phyloP scores from a whole-genome alignment of 441 rosid genomes.

The Arabidopsis lyrata region DNA sequence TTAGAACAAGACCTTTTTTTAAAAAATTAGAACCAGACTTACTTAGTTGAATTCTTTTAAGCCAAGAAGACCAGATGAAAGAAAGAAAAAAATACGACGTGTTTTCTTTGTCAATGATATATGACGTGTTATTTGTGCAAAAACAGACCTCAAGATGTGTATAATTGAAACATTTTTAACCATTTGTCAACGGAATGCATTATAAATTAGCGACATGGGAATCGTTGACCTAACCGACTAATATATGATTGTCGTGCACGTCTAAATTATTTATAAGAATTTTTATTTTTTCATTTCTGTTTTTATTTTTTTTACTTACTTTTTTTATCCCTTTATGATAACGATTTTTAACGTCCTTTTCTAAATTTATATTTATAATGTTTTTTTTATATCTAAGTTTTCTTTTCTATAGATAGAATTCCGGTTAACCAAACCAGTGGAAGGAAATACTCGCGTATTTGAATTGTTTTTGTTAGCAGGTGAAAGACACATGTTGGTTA shows the following conservation, averaged over 20 bases:
- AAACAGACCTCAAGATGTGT: background rate
- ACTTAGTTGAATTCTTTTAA: background rate
- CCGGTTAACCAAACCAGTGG: background rate
- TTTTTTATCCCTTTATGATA: background rate
- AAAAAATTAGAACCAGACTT: background rate
- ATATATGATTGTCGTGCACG: slow-evolving; percentile 37
- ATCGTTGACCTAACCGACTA: slow-evolving; percentile 33
- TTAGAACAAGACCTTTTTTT: background rate
- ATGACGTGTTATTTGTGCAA: slow-evolving; percentile 23
- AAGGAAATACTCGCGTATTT: background rate
- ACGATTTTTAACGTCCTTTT: background rate
- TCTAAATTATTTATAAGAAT: background rate
- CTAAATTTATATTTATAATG: too few relatives aligned
- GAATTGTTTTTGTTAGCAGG: background rate
- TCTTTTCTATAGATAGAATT: background rate
- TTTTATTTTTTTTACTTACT: background rate
- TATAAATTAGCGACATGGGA: slow-evolving; percentile 2
- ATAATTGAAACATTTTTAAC: background rate
- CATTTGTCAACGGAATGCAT: slow-evolving; percentile 28
- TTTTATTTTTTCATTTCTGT: background rate
- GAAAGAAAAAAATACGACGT: background rate
- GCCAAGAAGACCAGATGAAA: background rate
- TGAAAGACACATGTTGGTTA: slow-evolving; percentile 12
- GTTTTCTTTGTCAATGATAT: background rate
- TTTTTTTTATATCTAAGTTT: too few relatives aligned